Conservation (phyloP, 2,329 filamentous ascomycete genomes). For the Hypomyces perniciosus region DNA sequence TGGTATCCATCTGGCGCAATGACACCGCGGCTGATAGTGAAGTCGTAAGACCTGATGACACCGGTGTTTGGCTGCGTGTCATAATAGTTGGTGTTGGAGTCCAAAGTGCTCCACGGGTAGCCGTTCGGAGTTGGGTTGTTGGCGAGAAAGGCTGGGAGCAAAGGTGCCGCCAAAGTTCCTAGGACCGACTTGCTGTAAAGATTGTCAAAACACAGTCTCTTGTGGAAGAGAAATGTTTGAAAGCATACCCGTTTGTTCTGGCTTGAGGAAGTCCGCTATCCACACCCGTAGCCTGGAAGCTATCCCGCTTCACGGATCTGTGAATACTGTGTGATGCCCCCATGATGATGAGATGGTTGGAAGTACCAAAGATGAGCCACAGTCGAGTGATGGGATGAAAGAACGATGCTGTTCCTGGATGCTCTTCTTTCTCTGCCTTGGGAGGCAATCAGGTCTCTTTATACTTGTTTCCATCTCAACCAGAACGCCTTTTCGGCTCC, state of each 20-base stretch:
- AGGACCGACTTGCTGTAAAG: slow-evolving; percentile 30
- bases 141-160: slow-evolving; percentile 38
- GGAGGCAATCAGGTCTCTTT: not conserved
- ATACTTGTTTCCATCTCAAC: not conserved
- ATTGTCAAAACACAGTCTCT: not conserved
- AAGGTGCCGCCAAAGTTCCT: slow-evolving; percentile 33
- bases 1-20: slow-evolving; percentile 53
- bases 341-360: slow-evolving; percentile 6
- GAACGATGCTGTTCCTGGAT: not conserved
- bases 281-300: slow-evolving; percentile 1
- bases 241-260: slow-evolving; percentile 34
- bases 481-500: no score
- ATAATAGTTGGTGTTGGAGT: slow-evolving; percentile 45
- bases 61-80: slow-evolving; percentile 44
- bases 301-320: not conserved
- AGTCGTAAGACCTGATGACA: slow-evolving; percentile 50
- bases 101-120: slow-evolving; percentile 46
- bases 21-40: slow-evolving; percentile 43
- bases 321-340: slow-evolving; percentile 1
- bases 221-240: not conserved
- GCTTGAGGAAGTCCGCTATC: slow-evolving; percentile 24
- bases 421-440: not conserved
- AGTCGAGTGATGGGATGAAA: not conserved
- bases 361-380: not conserved
- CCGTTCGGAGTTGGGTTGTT: slow-evolving; percentile 45